These are phyloP conservation scores for Magnolia changhungtana DNA, from an alignment of 164 flowering plant genomes.

Conservation along the genomic window DNA sequence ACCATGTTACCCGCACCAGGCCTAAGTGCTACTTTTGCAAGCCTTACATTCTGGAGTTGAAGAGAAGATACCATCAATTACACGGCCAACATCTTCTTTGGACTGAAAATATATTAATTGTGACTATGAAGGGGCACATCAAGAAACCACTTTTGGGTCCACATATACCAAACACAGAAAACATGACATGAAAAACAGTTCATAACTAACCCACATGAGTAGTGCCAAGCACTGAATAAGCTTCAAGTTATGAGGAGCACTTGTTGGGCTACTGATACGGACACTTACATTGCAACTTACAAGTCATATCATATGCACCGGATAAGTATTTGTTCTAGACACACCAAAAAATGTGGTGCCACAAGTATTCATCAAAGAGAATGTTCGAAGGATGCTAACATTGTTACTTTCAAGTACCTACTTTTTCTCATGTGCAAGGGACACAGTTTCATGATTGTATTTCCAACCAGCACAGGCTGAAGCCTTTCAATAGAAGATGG, in stretches of 20 bases:
- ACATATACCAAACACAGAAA: neutral
- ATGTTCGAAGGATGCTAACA: neutral
- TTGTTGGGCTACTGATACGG: neutral
- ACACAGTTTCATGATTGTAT: no score
- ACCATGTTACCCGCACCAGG: conserved; percentile 97
- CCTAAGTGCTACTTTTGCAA: conserved; percentile 82
- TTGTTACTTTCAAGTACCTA: neutral
- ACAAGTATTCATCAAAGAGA: neutral
- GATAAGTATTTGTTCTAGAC: neutral
- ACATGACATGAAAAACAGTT: no score
- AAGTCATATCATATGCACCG: neutral
- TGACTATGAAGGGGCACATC: no score
- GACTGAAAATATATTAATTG: no score
- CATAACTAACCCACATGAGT: neutral
- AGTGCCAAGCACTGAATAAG: neutral
- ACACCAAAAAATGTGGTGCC: neutral
- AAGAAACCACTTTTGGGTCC: neutral
- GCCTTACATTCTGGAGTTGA: conserved; percentile 70
- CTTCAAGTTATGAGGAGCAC: neutral
- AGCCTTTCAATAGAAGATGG: neutral
- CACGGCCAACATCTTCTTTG: neutral
- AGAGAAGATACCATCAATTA: neutral
- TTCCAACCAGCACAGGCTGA: neutral
- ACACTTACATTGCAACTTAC: neutral
- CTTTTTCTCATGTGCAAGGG: neutral